Evolutionary conservation across 192 early-diverging fungal genomes (phyloP), one percentile per base, ranked within the genome.

Genomic region (Gaertneriomyces semiglobifer): DNA sequence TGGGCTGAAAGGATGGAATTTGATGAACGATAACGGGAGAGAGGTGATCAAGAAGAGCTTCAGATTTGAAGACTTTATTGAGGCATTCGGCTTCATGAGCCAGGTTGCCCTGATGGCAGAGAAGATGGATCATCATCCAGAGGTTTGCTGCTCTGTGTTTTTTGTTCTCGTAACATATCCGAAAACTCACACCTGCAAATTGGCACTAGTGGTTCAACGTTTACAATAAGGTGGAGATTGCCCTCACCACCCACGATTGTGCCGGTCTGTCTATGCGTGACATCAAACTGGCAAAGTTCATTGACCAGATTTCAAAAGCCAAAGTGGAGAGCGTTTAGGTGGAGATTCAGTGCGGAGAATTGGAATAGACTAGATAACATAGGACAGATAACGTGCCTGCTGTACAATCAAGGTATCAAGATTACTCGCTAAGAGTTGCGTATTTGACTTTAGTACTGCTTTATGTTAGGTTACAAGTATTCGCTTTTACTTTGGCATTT

Each of bases 11-110:
- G 66, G 66, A 11, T 68, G 66, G 66, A 59, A 50, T 6, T 56
- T 60, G 50, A 12, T 59, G 38, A 68, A 60, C 57, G 66, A 68
- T 18, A 58, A 56, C 18, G 60, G 60, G 50, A 66, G 72, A 19
- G 72, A 74, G 39, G 40, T 41, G 11, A 68, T 74, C 46, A 16
- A 50, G 25, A 93, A 91, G 74, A 81, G 80, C 14, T 93, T 92
- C 71, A 43, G 46, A 48, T 96, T 95, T 77, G 74, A 82, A 51
- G 84, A 90, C 70, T 98, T 98, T 70, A 86, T 81, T 75, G 81
- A 85, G 54, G 93, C 93, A 6, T 98, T 93, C 81, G 89, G 88
- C 5, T 98, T 98, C 77, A 98, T 98, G 96, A 84, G 92, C 8
- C 74, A 88, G 10, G 90, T 96, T 6, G 96, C 93, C 41, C 79